Conservation (phyloP, 164 flowering plant species). For the Cinnamomum chago region DNA sequence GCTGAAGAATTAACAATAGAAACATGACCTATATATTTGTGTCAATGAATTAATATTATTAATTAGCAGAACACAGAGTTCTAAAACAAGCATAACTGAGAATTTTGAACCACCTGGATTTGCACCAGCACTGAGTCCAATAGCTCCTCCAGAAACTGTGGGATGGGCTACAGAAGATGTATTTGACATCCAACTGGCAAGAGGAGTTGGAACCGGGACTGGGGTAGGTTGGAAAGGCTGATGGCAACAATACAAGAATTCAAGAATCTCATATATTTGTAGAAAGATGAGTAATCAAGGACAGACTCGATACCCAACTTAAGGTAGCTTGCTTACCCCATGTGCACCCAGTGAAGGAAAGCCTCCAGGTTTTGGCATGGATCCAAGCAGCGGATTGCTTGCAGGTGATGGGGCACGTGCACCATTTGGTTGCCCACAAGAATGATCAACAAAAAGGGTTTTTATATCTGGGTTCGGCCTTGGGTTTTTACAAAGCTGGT, state of each 20-base stretch:
- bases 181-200: conserved; percentile 90
- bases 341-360: conserved; percentile 81
- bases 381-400: conserved; percentile 59
- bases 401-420: conserved; percentile 88
- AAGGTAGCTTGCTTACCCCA: conserved; percentile 40
- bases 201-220: conserved; percentile 56
- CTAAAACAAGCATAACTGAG: neutral
- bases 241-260: conserved; percentile 8
- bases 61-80: neutral
- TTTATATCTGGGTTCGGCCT: conserved; percentile 92
- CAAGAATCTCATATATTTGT: conserved; percentile 7
- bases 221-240: conserved; percentile 80
- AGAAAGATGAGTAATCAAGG: neutral
- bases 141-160: conserved; percentile 68
- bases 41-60: neutral
- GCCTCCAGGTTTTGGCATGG: conserved; percentile 74
- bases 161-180: conserved; percentile 59
- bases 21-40: conserved; percentile 3
- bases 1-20: neutral
- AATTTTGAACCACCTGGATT: conserved; percentile 40
- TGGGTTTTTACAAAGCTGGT: conserved; percentile 85
- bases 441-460: conserved; percentile 85
- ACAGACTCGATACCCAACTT: neutral
- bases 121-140: conserved; percentile 63
- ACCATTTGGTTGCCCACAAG: conserved; percentile 87